Evolutionary conservation across 2,329 filamentous ascomycete species (phyloP).

Genomic region (Falciphora oryzae): DNA sequence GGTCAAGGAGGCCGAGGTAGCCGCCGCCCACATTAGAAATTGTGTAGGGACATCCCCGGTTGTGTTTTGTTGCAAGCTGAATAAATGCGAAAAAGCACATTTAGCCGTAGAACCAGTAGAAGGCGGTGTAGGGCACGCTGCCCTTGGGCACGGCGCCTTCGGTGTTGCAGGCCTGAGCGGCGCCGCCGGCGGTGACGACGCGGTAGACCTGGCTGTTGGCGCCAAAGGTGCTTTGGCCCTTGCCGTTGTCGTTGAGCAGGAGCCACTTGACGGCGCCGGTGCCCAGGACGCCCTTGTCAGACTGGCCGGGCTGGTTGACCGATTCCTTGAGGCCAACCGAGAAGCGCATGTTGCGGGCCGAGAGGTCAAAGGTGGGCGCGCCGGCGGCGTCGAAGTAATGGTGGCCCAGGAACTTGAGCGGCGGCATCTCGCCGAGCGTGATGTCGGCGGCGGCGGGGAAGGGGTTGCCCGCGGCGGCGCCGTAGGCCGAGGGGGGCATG

Average conservation of each 20-base stretch:
- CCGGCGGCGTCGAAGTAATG: conserved; percentile 58
- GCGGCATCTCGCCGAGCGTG: conserved; percentile 23
- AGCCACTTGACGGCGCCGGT: conserved; percentile 54
- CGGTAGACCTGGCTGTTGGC: conserved; percentile 42
- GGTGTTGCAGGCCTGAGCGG: conserved; percentile 34
- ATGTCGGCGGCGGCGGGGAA: conserved; percentile 34
- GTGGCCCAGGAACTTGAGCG: conserved; percentile 47
- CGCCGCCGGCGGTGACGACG: conserved; percentile 48
- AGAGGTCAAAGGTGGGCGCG: conserved; percentile 56
- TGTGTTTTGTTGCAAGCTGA: conserved; percentile 7
- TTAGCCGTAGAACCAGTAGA: conserved; percentile 52
- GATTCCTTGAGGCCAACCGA: conserved; percentile 42
- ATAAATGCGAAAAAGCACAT: not conserved
- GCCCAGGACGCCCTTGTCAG: conserved; percentile 38
- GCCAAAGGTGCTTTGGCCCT: conserved; percentile 23
- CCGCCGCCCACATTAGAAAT: not conserved
- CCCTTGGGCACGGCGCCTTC: conserved; percentile 34
- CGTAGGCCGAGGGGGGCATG: conserved; percentile 26
- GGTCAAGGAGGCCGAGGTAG: not conserved
- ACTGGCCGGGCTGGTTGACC: conserved; percentile 44
- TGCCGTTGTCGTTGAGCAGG: conserved; percentile 30
- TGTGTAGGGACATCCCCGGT: not conserved
- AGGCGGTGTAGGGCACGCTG: conserved; percentile 51
- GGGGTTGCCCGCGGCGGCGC: conserved; percentile 39
- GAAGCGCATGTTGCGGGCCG: conserved; percentile 32